Evolutionary conservation across 371 early-diverging fungal species (phyloP), one percentile per base, ranked within the genome.

Genomic region (Smittium mucronatum): DNA sequence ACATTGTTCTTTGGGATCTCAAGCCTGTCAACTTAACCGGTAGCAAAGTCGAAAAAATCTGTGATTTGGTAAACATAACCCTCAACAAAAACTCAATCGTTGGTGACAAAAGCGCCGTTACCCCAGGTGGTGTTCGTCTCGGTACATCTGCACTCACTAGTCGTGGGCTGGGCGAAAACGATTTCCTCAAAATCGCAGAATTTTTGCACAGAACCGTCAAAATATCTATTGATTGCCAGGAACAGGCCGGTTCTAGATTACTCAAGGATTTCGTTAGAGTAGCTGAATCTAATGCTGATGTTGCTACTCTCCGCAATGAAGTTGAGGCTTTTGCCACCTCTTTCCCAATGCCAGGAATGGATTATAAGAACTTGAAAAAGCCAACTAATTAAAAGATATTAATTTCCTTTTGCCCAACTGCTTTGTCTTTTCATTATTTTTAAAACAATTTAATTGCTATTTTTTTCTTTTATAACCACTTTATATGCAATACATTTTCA

Each of bases 11-110:
- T 67, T 86, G 93, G 85, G 95, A 98, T 78, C 81, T 98, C 73
- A 85, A 91, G 77, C 90, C 89, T 68, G 82, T 83, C 78, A 84
- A 89, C 77, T 76, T 93, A 70, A 91, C 91, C 61, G 94, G 94
- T 71, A 85, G 86, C 81, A 92, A 92, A 82, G 81, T 92, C 59
- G 93, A 97, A 83, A 97, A 93, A 81, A 87, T 98, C 65, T 97
- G 99, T 83, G 99, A 99, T 74, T 84, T 88, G 78, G 92, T 88
- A 72, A 83, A 82, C 75, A 93, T 97, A 75, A 91, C 91, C 29
- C 81, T 94, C 71, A 96, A 96, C 88, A 95, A 94, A 82, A 96
- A 96, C 85, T 87, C 94, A 36, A 87, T 96, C 71, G 90, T 87
- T 71, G 92, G 91, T 75, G 95, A 97, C 77, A 87, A 85, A 72